Evolutionary conservation across 2,329 filamentous ascomycete species (phyloP).

Genomic region (Aspergillus pseudoglaucus): DNA sequence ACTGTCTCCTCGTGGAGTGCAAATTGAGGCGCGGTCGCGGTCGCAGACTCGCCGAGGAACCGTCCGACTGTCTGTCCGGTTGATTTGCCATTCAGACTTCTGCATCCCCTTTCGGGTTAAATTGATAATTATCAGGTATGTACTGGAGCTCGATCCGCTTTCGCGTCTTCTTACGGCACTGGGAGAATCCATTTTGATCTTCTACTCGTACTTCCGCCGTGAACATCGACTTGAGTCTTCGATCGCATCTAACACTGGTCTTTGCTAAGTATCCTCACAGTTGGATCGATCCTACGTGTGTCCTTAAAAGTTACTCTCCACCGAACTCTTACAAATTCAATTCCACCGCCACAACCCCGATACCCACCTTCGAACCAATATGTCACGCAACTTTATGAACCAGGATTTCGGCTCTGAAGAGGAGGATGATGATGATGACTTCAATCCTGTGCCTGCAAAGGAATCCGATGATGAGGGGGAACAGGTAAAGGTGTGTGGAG

Average conservation of each 20-base stretch:
- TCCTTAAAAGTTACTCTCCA: neutral
- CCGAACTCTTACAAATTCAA: neutral
- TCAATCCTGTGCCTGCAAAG: constrained; percentile 74
- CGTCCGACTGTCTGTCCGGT: constrained; percentile 5
- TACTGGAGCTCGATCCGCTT: too few relatives aligned
- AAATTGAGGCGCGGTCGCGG: constrained; percentile 4
- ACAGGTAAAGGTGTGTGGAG: constrained; percentile 19
- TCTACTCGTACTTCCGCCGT: too few relatives aligned
- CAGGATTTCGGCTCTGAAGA: constrained; percentile 54
- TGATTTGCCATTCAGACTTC: neutral
- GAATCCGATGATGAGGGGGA: constrained; percentile 64
- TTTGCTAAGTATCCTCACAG: neutral
- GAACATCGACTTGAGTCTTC: neutral
- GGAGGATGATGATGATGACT: constrained; percentile 78
- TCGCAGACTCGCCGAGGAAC: constrained; percentile 13
- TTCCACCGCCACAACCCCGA: neutral
- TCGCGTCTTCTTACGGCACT: too few relatives aligned
- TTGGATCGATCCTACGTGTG: neutral
- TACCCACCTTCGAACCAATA: constrained; percentile 8
- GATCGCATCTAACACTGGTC: neutral
- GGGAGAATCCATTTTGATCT: too few relatives aligned
- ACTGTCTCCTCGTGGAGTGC: neutral
- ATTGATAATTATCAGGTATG: neutral
- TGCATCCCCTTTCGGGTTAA: neutral
- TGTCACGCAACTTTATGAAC: constrained; percentile 42